Evolutionary conservation across 257 asterid genomes (phyloP), one percentile per base, ranked within the genome.

Genomic region (Leptodermis oblonga): DNA sequence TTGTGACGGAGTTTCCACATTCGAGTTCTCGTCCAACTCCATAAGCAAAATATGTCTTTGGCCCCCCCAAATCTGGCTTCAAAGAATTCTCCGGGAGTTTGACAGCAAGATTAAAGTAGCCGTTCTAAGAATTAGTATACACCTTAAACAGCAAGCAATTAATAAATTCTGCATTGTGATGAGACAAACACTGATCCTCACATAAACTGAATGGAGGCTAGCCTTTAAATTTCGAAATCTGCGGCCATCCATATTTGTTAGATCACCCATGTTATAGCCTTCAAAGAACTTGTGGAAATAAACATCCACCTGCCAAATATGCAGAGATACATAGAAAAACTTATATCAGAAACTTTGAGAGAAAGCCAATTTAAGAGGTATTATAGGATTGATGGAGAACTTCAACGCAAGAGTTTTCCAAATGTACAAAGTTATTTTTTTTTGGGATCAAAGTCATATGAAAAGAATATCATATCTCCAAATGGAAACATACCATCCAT

Each of bases 41-140:
- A 78, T 92, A 92, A 31, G 97, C 98, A 72, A 90, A 88, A 74
- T 88, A 88, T 66, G 96, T 84, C 83, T 92, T 90, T 54, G 98
- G 98, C 36, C 98, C n/a, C n/a, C n/a, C 98, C 89, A 92, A 53
- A 80, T 90, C 98, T 15, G 96, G 97, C 82, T 86, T 87, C 71
- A 83, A 72, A 65, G 84, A 79, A 8, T 61, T 4, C 7, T 51
- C 2, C 0, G 96, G 95, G 45, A 92, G 80, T 70, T 88, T 90
- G 56, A 48, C 78, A 63, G 97, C 90, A 30, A 92, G 88, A 78
- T 92, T 90, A 37, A 90, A 73, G 76, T 80, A 79, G 54, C 96
- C 98, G 66, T 55, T 14, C 30, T 48, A 75, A 56, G 95, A 96
- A 77, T 88, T 86, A 20, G 96, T 80, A 70, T 90, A 92, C 62